Evolutionary conservation across 352 stramenopile genomes (phyloP), one percentile per base, ranked within the genome.

Genomic region (Phytophthora multivora): DNA sequence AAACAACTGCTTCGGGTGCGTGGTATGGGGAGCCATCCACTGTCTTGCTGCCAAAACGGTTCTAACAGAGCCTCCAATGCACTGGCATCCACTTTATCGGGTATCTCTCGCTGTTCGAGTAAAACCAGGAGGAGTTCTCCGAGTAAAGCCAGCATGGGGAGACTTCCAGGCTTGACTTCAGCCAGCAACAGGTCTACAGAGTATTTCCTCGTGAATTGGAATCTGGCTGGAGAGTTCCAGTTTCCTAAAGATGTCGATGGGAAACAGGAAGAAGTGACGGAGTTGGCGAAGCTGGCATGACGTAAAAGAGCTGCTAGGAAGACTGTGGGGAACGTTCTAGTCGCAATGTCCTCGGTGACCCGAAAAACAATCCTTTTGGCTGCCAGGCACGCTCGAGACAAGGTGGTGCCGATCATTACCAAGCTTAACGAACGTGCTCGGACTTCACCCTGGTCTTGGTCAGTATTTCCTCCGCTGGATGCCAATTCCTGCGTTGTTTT

Each of bases 41-140:
- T 72, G 3, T 55, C 51, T 16, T 73, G 65, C 2, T 86, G 53
- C 83, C 83, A 92, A 63, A 73, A 92, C 3, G 79, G 77, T 15
- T 64, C 51, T 0, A 91, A 21, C 3, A 79, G 30, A 2, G 30
- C 12, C 26, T 90, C 81, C 2, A 92, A 41, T 0, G 43, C 36
- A 7, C 47, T 47, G 0, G 74, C 52, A 15, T 83, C 51, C 11
- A 90, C 6, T 2, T 0, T 39, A 13, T 12, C 2, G 2, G 68
- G 45, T n/a, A 81, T 13, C 0, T 56, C 23, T 9, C 66, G 61
- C 18, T 73, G 57, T n/a, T 77, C 65, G 1, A 75, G 36, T 21
- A 92, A 38, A 19, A 89, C 70, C 0, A 91, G 31, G 11, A 90
- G 16, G 1, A 92, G 48, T 51, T 92, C 83, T 11, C 79, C 79